Evolutionary conservation across 768 basidiomycete species (phyloP).

Genomic region (Gloeostereum incarnatum): DNA sequence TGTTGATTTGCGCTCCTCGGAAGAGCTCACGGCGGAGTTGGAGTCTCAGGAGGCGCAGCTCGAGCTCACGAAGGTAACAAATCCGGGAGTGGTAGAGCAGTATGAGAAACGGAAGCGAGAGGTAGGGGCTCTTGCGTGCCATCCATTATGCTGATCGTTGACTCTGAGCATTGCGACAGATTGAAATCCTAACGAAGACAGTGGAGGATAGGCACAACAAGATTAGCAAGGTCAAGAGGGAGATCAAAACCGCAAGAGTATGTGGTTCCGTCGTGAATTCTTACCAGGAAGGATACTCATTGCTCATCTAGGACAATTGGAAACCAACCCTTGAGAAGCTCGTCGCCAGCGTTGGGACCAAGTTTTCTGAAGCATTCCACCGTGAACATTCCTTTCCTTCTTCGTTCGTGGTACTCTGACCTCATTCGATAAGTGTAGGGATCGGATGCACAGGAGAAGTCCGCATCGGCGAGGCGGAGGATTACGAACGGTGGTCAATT

Average conservation of each 20-base stretch:
- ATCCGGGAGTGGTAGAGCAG: constrained; percentile 68
- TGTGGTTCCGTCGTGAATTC: constrained; percentile 11
- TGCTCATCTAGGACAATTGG: too few relatives aligned
- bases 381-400: too few relatives aligned
- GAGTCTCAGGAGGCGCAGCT: constrained; percentile 56
- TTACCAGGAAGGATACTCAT: too few relatives aligned
- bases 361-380: constrained; percentile 87
- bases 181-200: constrained; percentile 44
- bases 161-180: too few relatives aligned
- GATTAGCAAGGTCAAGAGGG: constrained; percentile 41
- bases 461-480: constrained; percentile 66
- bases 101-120: constrained; percentile 72
- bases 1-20: constrained; percentile 41
- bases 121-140: too few relatives aligned
- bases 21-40: constrained; percentile 52
- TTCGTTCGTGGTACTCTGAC: too few relatives aligned
- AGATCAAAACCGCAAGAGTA: constrained; percentile 59
- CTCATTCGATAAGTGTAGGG: too few relatives aligned
- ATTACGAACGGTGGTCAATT: constrained; percentile 93
- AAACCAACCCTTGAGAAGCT: constrained; percentile 74
- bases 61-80: constrained; percentile 63
- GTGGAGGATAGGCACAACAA: constrained; percentile 44
- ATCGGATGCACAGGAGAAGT: constrained; percentile 93
- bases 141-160: constrained; percentile 4
- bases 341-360: constrained; percentile 68